Conservation (phyloP, 768 basidiomycete species). For the Leccinum rimulosum region DNA sequence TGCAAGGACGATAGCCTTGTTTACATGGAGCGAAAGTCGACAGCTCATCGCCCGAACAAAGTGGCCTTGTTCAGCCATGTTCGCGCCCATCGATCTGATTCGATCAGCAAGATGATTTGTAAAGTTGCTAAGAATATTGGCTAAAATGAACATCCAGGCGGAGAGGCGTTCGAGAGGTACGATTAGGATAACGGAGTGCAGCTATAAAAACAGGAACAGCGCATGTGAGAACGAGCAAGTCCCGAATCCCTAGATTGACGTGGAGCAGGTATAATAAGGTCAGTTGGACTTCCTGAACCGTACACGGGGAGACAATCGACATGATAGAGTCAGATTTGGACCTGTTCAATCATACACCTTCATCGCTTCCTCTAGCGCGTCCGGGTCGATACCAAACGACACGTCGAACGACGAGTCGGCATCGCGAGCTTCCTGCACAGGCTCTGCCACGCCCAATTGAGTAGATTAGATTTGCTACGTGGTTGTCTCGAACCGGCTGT, state of each 20-base stretch:
- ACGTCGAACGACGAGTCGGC: conserved; percentile 33
- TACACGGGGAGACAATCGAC: not conserved
- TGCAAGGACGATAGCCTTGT: too few relatives aligned
- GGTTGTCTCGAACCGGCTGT: not conserved
- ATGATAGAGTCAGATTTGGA: not conserved
- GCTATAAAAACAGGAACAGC: not conserved
- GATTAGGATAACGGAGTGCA: not conserved
- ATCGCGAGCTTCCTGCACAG: conserved; percentile 8
- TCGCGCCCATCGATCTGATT: too few relatives aligned
- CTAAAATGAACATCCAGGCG: too few relatives aligned
- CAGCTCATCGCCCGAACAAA: too few relatives aligned
- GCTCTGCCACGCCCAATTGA: not conserved
- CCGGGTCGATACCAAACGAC: conserved; percentile 30
- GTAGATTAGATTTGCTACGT: not conserved
- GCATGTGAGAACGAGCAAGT: not conserved
- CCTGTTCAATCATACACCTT: conserved; percentile 28
- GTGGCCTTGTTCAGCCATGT: too few relatives aligned
- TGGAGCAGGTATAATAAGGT: not conserved
- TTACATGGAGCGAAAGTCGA: too few relatives aligned
- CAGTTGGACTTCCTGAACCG: not conserved
- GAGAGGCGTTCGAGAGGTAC: too few relatives aligned
- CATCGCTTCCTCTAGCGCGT: conserved; percentile 32
- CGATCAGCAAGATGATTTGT: too few relatives aligned
- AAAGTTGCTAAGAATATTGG: too few relatives aligned
- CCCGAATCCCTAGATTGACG: not conserved